phyloP scores from a whole-genome alignment of 2,329 filamentous ascomycete species.

The Cercospora sp. region DNA sequence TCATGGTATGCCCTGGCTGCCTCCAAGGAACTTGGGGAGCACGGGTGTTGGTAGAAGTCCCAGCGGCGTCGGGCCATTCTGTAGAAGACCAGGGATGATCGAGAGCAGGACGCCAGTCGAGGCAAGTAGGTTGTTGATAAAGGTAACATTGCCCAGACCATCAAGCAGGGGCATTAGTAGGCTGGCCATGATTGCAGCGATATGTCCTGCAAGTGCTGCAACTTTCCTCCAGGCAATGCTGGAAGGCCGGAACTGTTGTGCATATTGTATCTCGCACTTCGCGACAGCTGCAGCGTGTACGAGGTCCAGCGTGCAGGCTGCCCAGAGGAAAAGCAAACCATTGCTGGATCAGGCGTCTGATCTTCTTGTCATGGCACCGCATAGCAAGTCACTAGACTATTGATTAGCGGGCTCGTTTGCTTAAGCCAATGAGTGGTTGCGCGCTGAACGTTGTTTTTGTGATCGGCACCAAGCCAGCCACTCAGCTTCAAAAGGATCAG shows the following conservation, averaged over 20 bases:
- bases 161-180: conserved; percentile 17
- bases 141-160: conserved; percentile 24
- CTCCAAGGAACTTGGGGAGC: conserved; percentile 20
- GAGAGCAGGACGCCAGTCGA: conserved; percentile 22
- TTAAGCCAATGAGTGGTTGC: neutral
- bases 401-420: neutral
- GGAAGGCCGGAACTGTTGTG: neutral
- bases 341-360: neutral
- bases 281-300: neutral
- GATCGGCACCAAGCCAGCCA: neutral
- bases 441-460: neutral
- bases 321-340: neutral
- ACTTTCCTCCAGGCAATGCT: neutral
- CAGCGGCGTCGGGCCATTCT: neutral
- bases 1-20: conserved; percentile 32
- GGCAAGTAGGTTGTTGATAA: conserved; percentile 24
- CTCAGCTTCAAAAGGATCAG: neutral
- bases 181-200: neutral
- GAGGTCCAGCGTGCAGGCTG: neutral
- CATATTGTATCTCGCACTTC: neutral
- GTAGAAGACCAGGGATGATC: conserved; percentile 12
- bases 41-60: conserved; percentile 19
- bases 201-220: neutral
- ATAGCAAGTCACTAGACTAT: neutral
- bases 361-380: neutral